phyloP scores from a whole-genome alignment of 768 basidiomycete genomes.

The Leccinum ochraceum region DNA sequence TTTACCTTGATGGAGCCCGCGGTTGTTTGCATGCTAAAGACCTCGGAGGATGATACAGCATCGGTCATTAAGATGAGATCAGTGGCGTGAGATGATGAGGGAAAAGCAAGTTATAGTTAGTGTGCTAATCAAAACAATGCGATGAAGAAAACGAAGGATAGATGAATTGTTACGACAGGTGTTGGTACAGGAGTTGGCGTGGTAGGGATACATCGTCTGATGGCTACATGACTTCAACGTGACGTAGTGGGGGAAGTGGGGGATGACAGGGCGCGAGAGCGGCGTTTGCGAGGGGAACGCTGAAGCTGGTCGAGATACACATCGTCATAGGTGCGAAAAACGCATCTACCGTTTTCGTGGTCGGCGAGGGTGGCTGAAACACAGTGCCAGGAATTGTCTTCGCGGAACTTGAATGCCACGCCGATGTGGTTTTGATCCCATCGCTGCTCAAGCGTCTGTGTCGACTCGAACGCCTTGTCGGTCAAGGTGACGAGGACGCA shows the following conservation, averaged over 20 bases:
- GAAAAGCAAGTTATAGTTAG: conserved; percentile 4
- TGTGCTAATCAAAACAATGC: conserved; percentile 20
- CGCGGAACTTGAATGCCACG: conserved; percentile 57
- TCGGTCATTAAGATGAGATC: conserved; percentile 7
- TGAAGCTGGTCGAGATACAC: conserved; percentile 53
- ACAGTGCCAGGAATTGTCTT: conserved; percentile 56
- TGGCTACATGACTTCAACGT: conserved; percentile 19
- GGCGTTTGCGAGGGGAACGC: conserved; percentile 42
- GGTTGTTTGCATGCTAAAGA: conserved; percentile 4
- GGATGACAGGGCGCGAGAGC: conserved; percentile 22
- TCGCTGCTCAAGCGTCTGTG: conserved; percentile 27
- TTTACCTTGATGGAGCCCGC: conserved; percentile 1
- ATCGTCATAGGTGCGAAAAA: conserved; percentile 61
- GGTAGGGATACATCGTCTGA: conserved; percentile 16
- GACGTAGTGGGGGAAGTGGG: conserved; percentile 15
- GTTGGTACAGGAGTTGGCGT: conserved; percentile 18
- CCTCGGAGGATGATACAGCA: conserved; percentile 10
- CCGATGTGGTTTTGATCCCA: conserved; percentile 40
- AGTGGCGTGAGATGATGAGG: conserved; percentile 5
- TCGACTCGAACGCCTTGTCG: conserved; percentile 58
- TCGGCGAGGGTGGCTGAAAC: conserved; percentile 65
- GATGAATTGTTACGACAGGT: conserved; percentile 4
- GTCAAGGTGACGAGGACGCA: conserved; percentile 55
- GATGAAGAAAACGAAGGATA: conserved; percentile 6
- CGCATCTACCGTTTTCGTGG: conserved; percentile 45